phyloP scores from a whole-genome alignment of 2,329 filamentous ascomycete genomes.

The Penicillium concentricum region DNA sequence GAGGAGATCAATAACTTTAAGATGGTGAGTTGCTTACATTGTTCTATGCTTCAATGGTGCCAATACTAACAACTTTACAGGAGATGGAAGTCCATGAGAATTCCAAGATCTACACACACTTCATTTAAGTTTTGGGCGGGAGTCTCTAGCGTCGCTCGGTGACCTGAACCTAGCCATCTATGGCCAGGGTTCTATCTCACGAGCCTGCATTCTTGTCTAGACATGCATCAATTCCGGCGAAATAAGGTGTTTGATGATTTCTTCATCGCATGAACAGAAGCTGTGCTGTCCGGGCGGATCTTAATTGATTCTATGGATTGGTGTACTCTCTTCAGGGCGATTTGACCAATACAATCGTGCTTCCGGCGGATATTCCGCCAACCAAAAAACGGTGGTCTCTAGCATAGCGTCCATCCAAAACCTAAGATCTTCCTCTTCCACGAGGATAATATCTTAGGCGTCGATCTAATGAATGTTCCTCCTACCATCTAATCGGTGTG shows the following conservation, averaged over 20 bases:
- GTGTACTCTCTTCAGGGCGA: neutral
- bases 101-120: slow-evolving; percentile 99
- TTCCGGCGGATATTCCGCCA: slow-evolving; percentile 1
- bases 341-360: slow-evolving; percentile 1
- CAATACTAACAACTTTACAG: slow-evolving; percentile 55
- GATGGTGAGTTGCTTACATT: slow-evolving; percentile 68
- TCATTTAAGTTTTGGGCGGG: slow-evolving; percentile 69
- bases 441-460: slow-evolving; percentile 3
- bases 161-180: slow-evolving; percentile 7
- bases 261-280: neutral
- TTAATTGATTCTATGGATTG: neutral
- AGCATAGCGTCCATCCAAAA: neutral
- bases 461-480: slow-evolving; percentile 25
- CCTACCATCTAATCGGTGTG: slow-evolving; percentile 11
- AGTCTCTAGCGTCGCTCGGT: slow-evolving; percentile 22
- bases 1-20: slow-evolving; percentile 99
- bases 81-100: slow-evolving; percentile 99
- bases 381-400: slow-evolving; percentile 16
- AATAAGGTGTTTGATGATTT: slow-evolving; percentile 21
- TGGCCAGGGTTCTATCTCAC: neutral
- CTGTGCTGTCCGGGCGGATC: neutral
- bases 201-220: slow-evolving; percentile 24
- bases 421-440: neutral
- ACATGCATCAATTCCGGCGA: slow-evolving; percentile 27
- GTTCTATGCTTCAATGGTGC: neutral